phyloP scores from a whole-genome alignment of 768 basidiomycete species.

The Pluteus cervinus region DNA sequence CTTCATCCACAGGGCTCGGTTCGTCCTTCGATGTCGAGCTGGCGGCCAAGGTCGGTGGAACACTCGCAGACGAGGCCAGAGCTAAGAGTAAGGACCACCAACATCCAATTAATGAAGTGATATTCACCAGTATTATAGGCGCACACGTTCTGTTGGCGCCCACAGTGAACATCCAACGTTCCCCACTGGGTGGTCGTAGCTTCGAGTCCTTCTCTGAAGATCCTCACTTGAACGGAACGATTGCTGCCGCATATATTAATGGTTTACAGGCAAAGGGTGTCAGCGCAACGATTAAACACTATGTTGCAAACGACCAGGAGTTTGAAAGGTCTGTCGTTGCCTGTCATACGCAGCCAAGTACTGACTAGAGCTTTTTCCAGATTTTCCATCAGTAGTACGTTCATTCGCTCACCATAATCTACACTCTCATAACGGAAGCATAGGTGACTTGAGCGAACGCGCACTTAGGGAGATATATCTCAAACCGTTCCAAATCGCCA shows the following conservation, averaged over 20 bases:
- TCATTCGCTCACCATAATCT: neutral
- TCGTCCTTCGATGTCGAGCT: conserved; percentile 52
- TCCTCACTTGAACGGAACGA: conserved; percentile 46
- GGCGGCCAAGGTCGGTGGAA: conserved; percentile 37
- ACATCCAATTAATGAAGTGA: too few relatives aligned
- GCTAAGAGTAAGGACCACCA: conserved; percentile 43
- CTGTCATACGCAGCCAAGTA: neutral
- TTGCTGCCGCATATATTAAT: conserved; percentile 57
- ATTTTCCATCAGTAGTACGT: conserved; percentile 41
- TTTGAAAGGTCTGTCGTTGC: conserved; percentile 34
- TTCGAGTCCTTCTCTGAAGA: conserved; percentile 67
- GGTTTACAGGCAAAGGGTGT: conserved; percentile 56
- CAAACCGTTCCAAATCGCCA: conserved; percentile 56
- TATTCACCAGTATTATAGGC: too few relatives aligned
- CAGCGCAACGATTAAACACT: conserved; percentile 61
- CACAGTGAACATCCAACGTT: conserved; percentile 62
- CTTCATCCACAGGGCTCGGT: conserved; percentile 49
- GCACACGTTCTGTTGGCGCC: conserved; percentile 51
- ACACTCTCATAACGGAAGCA: neutral
- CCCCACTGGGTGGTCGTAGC: conserved; percentile 45
- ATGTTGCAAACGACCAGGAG: conserved; percentile 58
- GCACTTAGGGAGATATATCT: conserved; percentile 63
- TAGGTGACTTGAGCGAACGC: conserved; percentile 48
- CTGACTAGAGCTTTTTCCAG: conserved; percentile 11
- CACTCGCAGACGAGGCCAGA: conserved; percentile 46